Base-by-base conservation (phyloP, 2,329 filamentous ascomycete species). In the Botrytis fragariae region DNA sequence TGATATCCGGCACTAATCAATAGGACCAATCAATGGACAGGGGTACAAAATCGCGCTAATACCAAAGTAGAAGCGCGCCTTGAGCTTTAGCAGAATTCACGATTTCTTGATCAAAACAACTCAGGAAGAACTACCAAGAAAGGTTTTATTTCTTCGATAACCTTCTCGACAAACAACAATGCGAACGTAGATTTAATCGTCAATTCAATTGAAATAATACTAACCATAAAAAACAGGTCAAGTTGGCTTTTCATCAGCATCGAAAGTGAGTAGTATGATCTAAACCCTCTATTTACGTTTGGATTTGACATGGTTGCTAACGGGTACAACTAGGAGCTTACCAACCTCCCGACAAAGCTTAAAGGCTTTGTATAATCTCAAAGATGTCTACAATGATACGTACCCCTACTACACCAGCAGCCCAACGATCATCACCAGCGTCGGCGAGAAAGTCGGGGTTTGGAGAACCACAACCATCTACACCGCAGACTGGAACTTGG, bases 401-500 rank as follows among this genome's bases (percentile, higher is more conserved):
- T 3, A 69, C 72, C 14, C 76, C 80, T 42, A 77, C 77, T 22
- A 80, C 77, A 45, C 80, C 80, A 32, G 73, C 75, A 32, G 29
- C 64, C 32, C 65, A 69, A 54, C 42, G 64, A 22, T 70, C 57
- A 18, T 69, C 65, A 6, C 61, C 57, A 35, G 57, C 65, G 20
- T 69, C 71, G 18, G 59, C 54, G 12, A 44, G 54, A 61, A 72
- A 69, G 51, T 69, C 54, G 35, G 57, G 54, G 16, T 42, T 72
- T 39, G 54, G 54, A 25, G 37, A 51, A 54, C 42, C 42, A 42
- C 71, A 68, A 18, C 71, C 54, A 25, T 68, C 64, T 22, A 73
- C 72, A 25, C 72, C 72, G 25, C 67, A 71, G 14, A 79, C 93
- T 10, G 95, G 95, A 72, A 93, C 91, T 80, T 99, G 96, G 95